Base-by-base conservation (phyloP, 1,139 yeast species). In the Waltiozyma sp. region DNA sequence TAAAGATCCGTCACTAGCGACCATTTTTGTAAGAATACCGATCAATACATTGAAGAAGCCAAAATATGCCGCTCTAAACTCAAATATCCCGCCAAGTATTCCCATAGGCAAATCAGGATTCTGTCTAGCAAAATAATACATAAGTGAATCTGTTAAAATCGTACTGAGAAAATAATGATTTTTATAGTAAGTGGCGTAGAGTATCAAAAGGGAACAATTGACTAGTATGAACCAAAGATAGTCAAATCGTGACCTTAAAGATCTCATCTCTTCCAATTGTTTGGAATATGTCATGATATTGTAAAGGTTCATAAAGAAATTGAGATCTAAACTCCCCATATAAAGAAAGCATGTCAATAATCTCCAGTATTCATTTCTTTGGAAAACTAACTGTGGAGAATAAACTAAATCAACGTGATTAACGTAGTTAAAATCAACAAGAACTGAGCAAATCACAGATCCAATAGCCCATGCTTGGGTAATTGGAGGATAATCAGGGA, bases 191-290 rank as follows among this genome's bases (percentile, higher is more conserved):
- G 35, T 40, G 2, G 49, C 39, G 35, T 44, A 48, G 5, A 35
- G 15, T 11, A 51, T 13, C 14, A 52, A 34, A 11, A 46, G 13
- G 16, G n/a, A 11, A 35, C 41, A 40, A 34, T 47, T 47, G 2
- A 48, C 10, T 11, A 41, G n/a, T 16, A 52, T 19, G 31, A 49
- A 45, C 59, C 59, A 55, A n/a, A 53, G 26, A 38, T 41, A 54
- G 19, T 49, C 49, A 26, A 26, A 26, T 4, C 28, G 13, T 10
- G 28, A 26, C 28, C 34, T n/a, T n/a, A 31, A 14, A 14, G 15
- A 10, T 15, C 34, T n/a, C 18, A 10, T n/a, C 9, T 43, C 41
- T 26, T 54, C 58, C 16, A 53, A 39, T 10, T 42, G 40, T 5
- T 48, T 42, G 2, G 49, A 49, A n/a, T 46, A 47, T 3, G 45